A percentile compares a stretch with the other conserved stretches of the same genome.
phyloP scores from a whole-genome alignment of 1,139 yeast genomes.

The Scheffersomyces quercinus region DNA sequence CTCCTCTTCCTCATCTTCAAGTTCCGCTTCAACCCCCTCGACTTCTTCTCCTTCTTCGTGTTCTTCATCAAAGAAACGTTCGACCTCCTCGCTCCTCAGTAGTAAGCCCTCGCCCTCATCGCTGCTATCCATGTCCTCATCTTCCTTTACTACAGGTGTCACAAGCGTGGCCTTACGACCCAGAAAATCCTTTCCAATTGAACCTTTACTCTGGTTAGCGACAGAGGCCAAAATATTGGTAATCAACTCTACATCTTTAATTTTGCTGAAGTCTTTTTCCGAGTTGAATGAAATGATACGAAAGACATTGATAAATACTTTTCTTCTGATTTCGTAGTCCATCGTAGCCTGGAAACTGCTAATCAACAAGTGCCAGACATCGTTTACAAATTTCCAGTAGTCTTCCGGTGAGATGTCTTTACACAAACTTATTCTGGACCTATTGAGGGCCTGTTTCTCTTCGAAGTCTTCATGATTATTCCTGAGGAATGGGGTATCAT shows the following conservation, averaged over 20 bases:
- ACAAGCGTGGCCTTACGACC: not conserved
- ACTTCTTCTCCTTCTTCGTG: slow-evolving; percentile 5
- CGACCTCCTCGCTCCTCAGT: slow-evolving; percentile 1
- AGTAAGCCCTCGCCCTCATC: slow-evolving; percentile 8
- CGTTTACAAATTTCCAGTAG: slow-evolving; percentile 45
- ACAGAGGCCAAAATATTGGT: slow-evolving; percentile 64
- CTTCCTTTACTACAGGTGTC: slow-evolving; percentile 3
- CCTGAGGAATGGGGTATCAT: slow-evolving; percentile 33
- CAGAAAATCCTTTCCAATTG: slow-evolving; percentile 18
- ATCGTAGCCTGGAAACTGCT: slow-evolving; percentile 77
- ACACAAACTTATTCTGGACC: slow-evolving; percentile 27
- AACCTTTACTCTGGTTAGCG: slow-evolving; percentile 57
- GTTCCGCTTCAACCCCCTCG: slow-evolving; percentile 9
- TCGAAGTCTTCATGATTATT: slow-evolving; percentile 24
- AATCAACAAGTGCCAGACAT: slow-evolving; percentile 60
- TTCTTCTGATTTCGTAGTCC: slow-evolving; percentile 64
- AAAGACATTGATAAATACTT: slow-evolving; percentile 56
- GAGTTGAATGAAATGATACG: slow-evolving; percentile 46
- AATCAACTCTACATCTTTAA: slow-evolving; percentile 30
- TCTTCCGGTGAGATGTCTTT: slow-evolving; percentile 24
- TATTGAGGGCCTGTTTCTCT: slow-evolving; percentile 27
- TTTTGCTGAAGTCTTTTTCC: slow-evolving; percentile 16
- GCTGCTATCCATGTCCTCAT: slow-evolving; percentile 13
- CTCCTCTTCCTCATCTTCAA: slow-evolving; percentile 8
- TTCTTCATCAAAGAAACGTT: slow-evolving; percentile 2